Percentiles rank a stretch among this genome's conserved stretches.
Evolutionary conservation across 192 early-diverging fungal genomes (phyloP).

Genomic region (Glomus cerebriforme): DNA sequence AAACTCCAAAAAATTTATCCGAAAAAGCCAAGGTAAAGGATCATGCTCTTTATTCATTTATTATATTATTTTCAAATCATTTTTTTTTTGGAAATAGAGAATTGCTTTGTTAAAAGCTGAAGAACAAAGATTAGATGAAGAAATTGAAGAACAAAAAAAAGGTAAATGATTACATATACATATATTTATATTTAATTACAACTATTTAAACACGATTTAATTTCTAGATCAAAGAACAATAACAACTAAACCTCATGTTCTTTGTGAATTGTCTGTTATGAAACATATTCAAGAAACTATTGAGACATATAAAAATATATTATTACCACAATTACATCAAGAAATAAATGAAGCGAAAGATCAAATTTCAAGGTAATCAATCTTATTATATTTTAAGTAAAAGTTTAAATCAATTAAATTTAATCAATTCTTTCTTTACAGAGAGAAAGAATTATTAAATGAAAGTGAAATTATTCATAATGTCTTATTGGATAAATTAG

Average conservation of each 20-base stretch:
- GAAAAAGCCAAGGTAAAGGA: neutral
- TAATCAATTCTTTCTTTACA: neutral
- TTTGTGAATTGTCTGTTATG: neutral
- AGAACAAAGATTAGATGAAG: conserved; percentile 11
- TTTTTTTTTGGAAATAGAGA: neutral
- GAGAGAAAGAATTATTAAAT: neutral
- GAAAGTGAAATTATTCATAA: conserved; percentile 11
- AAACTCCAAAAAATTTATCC: neutral
- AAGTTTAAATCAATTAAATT: neutral
- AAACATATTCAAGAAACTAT: neutral
- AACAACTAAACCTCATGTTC: neutral
- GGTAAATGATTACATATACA: neutral
- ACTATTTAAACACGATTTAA: neutral
- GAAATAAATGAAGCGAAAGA: conserved; percentile 7
- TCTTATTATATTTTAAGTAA: neutral
- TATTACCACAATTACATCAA: neutral
- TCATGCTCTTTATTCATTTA: neutral
- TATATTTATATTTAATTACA: neutral
- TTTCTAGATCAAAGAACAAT: neutral
- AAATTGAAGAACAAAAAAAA: conserved; percentile 5
- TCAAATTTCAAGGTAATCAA: neutral
- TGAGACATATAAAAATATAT: neutral
- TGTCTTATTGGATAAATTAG: neutral
- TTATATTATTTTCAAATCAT: neutral
- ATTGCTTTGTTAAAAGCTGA: conserved; percentile 5